Evolutionary conservation across 768 basidiomycete genomes (phyloP).

Genomic region (Rhizopogon vinicolor): DNA sequence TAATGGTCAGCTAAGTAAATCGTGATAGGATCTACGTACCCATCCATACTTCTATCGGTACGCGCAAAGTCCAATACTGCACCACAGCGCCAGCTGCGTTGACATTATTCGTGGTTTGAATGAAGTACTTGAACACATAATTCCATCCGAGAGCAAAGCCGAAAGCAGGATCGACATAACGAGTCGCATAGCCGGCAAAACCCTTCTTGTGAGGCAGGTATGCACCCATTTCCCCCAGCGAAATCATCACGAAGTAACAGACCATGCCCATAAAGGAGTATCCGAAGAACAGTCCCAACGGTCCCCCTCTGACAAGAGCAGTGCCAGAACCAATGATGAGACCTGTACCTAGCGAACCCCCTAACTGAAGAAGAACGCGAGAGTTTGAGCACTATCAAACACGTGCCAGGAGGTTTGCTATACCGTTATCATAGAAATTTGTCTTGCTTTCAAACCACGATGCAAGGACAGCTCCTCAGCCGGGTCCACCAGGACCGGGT

Average conservation of each 20-base stretch:
- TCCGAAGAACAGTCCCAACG: conserved; percentile 40
- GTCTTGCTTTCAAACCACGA: conserved; percentile 45
- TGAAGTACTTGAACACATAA: conserved; percentile 57
- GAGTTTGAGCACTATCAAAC: background rate
- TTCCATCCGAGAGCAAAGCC: conserved; percentile 50
- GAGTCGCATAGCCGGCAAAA: conserved; percentile 52
- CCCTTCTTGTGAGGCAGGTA: conserved; percentile 58
- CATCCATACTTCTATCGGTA: conserved; percentile 54
- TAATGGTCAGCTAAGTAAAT: conserved; percentile 1
- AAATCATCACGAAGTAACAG: conserved; percentile 57
- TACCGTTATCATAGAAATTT: conserved; percentile 55
- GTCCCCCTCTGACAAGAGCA: conserved; percentile 51
- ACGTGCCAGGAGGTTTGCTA: conserved; percentile 3
- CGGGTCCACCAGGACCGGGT: conserved; percentile 28
- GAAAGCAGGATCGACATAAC: conserved; percentile 64
- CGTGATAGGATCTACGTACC: conserved; percentile 28
- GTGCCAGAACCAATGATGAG: conserved; percentile 58
- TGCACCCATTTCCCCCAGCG: conserved; percentile 34
- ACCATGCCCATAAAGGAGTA: conserved; percentile 48
- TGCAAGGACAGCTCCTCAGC: conserved; percentile 35
- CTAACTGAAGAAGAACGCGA: conserved; percentile 25
- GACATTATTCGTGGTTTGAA: conserved; percentile 64
- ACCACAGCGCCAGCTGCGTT: conserved; percentile 56
- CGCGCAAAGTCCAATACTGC: conserved; percentile 40
- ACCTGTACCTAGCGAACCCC: conserved; percentile 50